Evolutionary conservation across 2,329 filamentous ascomycete species (phyloP), one percentile per base, ranked within the genome.

Genomic region (Lasiodiplodia gonubiensis): DNA sequence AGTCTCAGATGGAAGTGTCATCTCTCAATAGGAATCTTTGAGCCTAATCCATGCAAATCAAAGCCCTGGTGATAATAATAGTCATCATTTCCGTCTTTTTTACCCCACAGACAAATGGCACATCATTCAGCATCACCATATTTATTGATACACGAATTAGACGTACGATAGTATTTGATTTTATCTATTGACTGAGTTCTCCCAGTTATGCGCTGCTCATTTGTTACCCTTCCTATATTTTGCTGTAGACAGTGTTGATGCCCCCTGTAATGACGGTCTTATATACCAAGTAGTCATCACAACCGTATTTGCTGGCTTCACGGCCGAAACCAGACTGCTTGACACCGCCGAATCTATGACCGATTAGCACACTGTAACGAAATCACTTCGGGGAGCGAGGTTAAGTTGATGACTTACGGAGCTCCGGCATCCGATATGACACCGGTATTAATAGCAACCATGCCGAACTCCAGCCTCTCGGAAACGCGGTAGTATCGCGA

Each of bases 401-500:
- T 33, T n/a, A n/a, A 33, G 7, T 1, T 10, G 27, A 30, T 30
- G 16, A 25, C 48, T 51, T 51, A 51, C 48, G 48, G 48, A 21
- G 48, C 48, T n/a, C n/a, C 48, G 23, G 48, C 16, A n/a, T 51
- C 48, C 18, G 48, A 51, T 25, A 69, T 54, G 27, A 67, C 57
- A 49, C 57, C 57, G 3, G 57, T 63, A 51, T 78, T 78, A 25
- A 78, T 69, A 21, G 76, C 74, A 1, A 77, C 74, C 71, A 77
- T 78, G 3, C 76, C 75, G 0, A 70, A 71, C 11, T 78, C 75
- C 37, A 78, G 72, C 25, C 76, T 49, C 27, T 63, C 57, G 5
- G 39, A 21, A 73, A n/a, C 69, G 71, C 3, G 75, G 74, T 4
- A 77, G 72, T 1, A 75, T 66, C 61, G 76, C 57, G 76, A 76